Base-by-base conservation (phyloP, 1,284 basidiomycete genomes). In the Bothia castanella region DNA sequence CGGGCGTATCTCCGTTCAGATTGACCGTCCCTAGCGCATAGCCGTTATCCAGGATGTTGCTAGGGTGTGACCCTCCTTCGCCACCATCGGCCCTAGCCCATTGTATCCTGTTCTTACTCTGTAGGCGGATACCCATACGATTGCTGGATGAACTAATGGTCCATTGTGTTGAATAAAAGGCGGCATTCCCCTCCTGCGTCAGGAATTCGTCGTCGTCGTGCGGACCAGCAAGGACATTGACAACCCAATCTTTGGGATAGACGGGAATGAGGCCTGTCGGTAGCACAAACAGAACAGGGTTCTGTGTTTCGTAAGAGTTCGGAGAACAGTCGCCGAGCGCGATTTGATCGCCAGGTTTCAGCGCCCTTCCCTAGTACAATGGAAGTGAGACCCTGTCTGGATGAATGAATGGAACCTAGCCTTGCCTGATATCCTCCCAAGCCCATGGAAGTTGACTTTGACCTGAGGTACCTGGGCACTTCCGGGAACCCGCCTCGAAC, bases 1-100 rank as follows among this genome's bases (percentile, higher is more conserved):
- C 83, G 0, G 87, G 84, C 0, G 83, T 85, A 59, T 89, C 85
- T 3, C 86, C 87, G 57, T 87, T 88, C 56, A 86, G 56, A 55
- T 83, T 83, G 54, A 88, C 63, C 2, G 78, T 74, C 5, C 82
- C 83, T 20, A 73, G 68, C 0, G 79, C 76, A 60, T 87, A 88
- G 2, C 79, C 82, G 52, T 85, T 83, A 56, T 87, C 85, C 19
- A 85, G 74, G 42, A 87, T 81, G 58, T 88, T 88, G 35, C 78
- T 80, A 0, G 85, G 85, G 63, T 89, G 87, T 12, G 80, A 79
- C 0, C 86, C 86, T 8, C 86, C 86, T 60, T 87, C 79, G 0
- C 85, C 85, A 14, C 86, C 85, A 45, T 74, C 79, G 16, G 62
- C 54, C 34, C 85, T 72, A 0, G 83, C 76, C 82, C 83, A 89